Evolutionary conservation across 805 yeast genomes (phyloP), one percentile per base, ranked within the genome.

Genomic region (Zygosaccharomyces pseudorouxii): DNA sequence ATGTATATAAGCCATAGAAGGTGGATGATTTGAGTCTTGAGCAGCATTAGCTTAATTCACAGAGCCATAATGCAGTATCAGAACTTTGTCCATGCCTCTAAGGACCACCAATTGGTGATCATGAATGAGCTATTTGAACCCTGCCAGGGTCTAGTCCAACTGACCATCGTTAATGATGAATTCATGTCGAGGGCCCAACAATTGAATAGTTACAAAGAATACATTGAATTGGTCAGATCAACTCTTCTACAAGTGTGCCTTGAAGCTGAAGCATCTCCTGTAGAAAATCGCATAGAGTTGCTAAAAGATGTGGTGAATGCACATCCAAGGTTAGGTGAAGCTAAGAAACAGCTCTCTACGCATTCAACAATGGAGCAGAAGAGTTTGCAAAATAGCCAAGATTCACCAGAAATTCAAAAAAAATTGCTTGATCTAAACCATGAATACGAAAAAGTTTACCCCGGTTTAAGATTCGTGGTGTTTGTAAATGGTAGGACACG

Each of bases 251-350:
- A 52, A 11, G 64, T 74, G 29, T 59, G 72, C 7, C 42, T 50
- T 8, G 53, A 59, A 7, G 58, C 65, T 3, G 65, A 65, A 30
- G 49, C 56, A 18, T 50, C 48, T 19, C 44, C 49, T 37, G 53
- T 52, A 7, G 56, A 10, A 5, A 25, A 9, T 4, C 28, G 28
- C 11, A 8, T 8, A 25, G 7, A 53, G 18, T 58, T 62, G 16
- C 63, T 77, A 10, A 59, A 73, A 38, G 69, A 75, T 35, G 88
- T 90, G 48, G 80, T 90, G n/a, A 82, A 87, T 0, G 96, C 97
- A 0, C 97, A 89, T 68, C 97, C 97, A 14, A 73, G 96, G 48
- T 71, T 89, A 14, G 97, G 97, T 0, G 86, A 86, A 3, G 72
- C 81, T 3, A 73, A 67, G 47, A 58, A 67, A 16, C 73, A 69